A percentile compares a stretch with the other conserved stretches of the same genome.
phyloP scores from a whole-genome alignment of 768 basidiomycete species.

The Suillus weaverae region DNA sequence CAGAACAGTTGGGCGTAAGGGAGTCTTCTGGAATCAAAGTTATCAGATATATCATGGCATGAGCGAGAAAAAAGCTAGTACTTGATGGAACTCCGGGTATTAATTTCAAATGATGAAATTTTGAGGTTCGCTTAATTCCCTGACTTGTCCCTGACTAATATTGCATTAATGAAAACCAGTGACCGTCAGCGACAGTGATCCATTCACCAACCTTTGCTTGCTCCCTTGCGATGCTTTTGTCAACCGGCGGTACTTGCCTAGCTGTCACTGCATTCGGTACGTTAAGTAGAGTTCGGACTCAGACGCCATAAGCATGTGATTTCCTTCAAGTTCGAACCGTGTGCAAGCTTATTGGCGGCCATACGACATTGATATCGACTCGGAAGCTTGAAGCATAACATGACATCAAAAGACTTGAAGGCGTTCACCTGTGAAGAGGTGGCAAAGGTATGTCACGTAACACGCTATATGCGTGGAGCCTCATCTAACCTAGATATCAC shows the following conservation, averaged over 20 bases:
- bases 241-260: neutral
- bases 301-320: neutral
- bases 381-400: neutral
- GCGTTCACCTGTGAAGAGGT: slow-evolving; percentile 68
- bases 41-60: neutral
- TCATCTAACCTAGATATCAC: neutral
- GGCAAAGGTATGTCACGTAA: slow-evolving; percentile 48
- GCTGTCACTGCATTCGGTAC: neutral
- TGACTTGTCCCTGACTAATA: neutral
- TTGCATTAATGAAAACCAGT: neutral
- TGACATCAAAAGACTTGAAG: slow-evolving; percentile 20
- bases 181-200: neutral
- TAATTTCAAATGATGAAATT: neutral
- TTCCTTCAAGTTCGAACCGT: neutral
- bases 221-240: neutral
- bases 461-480: neutral
- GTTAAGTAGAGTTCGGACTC: neutral
- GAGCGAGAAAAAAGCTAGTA: neutral
- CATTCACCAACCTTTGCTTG: neutral
- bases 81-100: neutral
- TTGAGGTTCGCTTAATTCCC: neutral
- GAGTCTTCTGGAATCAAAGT: neutral
- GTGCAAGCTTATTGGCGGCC: neutral
- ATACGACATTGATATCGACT: no score
- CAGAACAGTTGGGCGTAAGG: neutral